Evolutionary conservation across 345 rosid species (phyloP), one percentile per base, ranked within the genome.

Genomic region (Salix exigua): DNA sequence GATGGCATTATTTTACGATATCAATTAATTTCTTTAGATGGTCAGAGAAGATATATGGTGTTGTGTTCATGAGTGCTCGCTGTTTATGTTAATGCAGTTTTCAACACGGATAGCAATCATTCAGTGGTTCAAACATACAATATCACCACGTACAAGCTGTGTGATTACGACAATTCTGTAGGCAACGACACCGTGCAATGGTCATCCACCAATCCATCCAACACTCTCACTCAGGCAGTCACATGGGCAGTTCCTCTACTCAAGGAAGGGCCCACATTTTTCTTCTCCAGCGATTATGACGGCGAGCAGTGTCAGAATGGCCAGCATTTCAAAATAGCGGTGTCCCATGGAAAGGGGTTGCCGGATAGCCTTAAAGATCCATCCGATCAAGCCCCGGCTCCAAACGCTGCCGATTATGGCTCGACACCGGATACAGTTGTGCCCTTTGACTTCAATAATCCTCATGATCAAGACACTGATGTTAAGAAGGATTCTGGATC

Each of bases 51-150:
- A 40, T 11, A 10, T 9, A 40, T 40, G 4, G 14, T 40, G 46
- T 2, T 10, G 61, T 55, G 61, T 21, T 19, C 11, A 55, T 53
- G 4, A 1, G 25, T 60, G 16, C 9, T 26, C 9, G 16, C 9
- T 26, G 21, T 53, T 23, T 30, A 11, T 62, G 19, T 1, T 23
- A 2, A 33, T 81, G 86, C 90, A 96, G 99, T 92, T 38, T 96
- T 96, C 68, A 91, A 92, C 83, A 93, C 99, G n/a, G 89, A 96
- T 51, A 93, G 72, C 62, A 96, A 93, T 80, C 99, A 93, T 80
- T 92, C 99, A 2, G 91, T 96, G 18, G 87, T 92, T 21, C 96
- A 92, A 35, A 96, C 99, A 10, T 91, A 90, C 88, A 92, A 92
- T 72, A 17, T 72, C 70, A 91, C 97, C 50, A 92, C 91, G 0